phyloP scores from a whole-genome alignment of 163 green algal species.

The Chlorella variabilis region DNA sequence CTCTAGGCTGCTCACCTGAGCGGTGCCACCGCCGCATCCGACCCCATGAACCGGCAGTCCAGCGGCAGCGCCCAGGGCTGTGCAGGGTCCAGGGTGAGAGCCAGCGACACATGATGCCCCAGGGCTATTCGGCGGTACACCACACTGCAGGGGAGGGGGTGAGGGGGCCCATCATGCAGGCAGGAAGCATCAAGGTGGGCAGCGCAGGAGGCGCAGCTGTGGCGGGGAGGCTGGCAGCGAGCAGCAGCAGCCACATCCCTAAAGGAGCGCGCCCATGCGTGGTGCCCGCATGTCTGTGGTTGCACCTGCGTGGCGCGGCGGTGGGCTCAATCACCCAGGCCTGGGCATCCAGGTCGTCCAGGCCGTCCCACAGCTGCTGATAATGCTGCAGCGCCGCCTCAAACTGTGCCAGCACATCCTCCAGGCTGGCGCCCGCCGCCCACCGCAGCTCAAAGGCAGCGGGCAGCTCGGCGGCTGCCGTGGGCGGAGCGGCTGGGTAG shows the following conservation, averaged over 20 bases:
- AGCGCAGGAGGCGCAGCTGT: not conserved
- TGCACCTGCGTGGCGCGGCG: slow-evolving; percentile 22
- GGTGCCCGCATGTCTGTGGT: too few species aligned
- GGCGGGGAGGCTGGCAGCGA: too few species aligned
- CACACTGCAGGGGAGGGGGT: slow-evolving; percentile 1
- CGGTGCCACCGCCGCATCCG: slow-evolving; percentile 37
- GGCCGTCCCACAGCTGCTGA: slow-evolving; percentile 36
- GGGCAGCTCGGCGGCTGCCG: slow-evolving; percentile 29
- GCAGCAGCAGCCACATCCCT: too few species aligned
- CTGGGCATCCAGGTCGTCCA: slow-evolving; percentile 40
- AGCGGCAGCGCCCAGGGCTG: slow-evolving; percentile 21
- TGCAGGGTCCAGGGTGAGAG: slow-evolving; percentile 31
- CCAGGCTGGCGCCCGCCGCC: not conserved
- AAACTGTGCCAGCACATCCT: slow-evolving; percentile 15
- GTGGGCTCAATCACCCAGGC: slow-evolving; percentile 44
- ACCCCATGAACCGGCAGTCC: slow-evolving; percentile 46
- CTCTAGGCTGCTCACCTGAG: too few species aligned
- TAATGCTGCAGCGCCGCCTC: slow-evolving; percentile 16
- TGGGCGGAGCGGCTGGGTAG: slow-evolving; percentile 22
- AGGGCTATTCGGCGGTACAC: slow-evolving; percentile 41
- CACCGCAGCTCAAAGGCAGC: slow-evolving; percentile 19
- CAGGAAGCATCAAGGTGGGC: not conserved
- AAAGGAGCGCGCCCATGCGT: not conserved
- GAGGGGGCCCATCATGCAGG: not conserved
- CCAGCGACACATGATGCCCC: slow-evolving; percentile 33